A percentile compares a stretch with the other conserved stretches of the same genome.
phyloP scores from a whole-genome alignment of 2,329 filamentous ascomycete species.

The Parascedosporium putredinis region DNA sequence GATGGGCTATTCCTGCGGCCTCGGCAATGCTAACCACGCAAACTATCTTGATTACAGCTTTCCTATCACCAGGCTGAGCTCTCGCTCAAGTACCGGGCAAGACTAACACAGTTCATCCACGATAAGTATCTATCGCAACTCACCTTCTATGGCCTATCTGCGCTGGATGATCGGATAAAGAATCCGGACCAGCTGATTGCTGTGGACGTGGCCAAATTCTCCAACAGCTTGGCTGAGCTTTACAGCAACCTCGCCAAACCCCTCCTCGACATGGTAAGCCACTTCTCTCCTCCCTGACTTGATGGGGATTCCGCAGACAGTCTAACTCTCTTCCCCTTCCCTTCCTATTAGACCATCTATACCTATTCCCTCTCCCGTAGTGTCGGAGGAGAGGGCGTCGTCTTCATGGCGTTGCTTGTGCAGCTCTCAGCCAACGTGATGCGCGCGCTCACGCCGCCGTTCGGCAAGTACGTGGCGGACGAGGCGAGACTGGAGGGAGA shows the following conservation, averaged over 20 bases:
- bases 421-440: conserved; percentile 89
- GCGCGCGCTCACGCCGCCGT: conserved; percentile 88
- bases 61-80: conserved; percentile 96
- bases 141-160: conserved; percentile 94
- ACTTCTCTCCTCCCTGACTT: neutral
- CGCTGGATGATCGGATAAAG: conserved; percentile 93
- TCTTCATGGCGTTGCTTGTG: conserved; percentile 90
- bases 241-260: conserved; percentile 97
- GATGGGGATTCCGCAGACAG: neutral
- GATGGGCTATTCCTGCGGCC: neutral
- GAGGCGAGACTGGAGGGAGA: conserved; percentile 91
- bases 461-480: conserved; percentile 95
- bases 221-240: conserved; percentile 84
- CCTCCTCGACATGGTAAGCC: conserved; percentile 71
- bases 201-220: conserved; percentile 93
- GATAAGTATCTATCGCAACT: conserved; percentile 94
- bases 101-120: conserved; percentile 90
- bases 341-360: conserved; percentile 59
- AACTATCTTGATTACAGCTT: conserved; percentile 42
- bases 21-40: neutral
- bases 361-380: conserved; percentile 88
- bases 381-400: conserved; percentile 90
- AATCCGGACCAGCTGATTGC: conserved; percentile 97
- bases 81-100: conserved; percentile 82
- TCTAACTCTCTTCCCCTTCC: conserved; percentile 16